Conservation (phyloP, 1,139 yeast species). For the Suhomyces ambrosiae region DNA sequence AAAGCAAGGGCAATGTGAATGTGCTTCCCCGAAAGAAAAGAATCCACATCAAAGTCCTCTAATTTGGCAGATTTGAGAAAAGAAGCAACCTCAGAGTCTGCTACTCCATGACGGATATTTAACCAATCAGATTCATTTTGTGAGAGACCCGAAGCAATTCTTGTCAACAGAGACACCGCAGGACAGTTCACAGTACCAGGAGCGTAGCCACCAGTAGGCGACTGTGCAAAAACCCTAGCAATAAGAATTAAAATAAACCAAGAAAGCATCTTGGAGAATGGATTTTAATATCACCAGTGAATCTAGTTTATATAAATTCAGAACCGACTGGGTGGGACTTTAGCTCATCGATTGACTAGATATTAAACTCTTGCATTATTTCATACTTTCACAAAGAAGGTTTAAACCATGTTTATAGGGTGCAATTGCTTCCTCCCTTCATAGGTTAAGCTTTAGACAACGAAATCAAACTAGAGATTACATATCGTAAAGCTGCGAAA, state of each 20-base stretch:
- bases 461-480: too few species aligned
- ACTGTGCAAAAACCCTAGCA: neutral
- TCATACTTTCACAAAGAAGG: too few species aligned
- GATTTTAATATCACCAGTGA: too few species aligned
- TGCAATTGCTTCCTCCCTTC: too few species aligned
- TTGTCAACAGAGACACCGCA: conserved; percentile 11
- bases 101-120: conserved; percentile 49
- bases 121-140: conserved; percentile 42
- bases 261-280: neutral
- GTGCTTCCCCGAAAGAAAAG: conserved; percentile 24
- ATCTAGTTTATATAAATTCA: too few species aligned
- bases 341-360: too few species aligned
- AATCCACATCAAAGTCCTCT: conserved; percentile 20
- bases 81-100: conserved; percentile 53
- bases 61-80: conserved; percentile 21
- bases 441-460: neutral
- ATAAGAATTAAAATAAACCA: neutral
- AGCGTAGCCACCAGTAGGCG: conserved; percentile 41
- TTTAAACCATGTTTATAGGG: too few species aligned
- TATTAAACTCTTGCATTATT: too few species aligned
- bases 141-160: conserved; percentile 36
- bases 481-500: neutral
- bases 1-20: conserved; percentile 72
- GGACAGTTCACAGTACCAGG: conserved; percentile 61
- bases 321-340: too few species aligned